phyloP scores from a whole-genome alignment of 257 asterid species.

The Nicotiana tabacum region DNA sequence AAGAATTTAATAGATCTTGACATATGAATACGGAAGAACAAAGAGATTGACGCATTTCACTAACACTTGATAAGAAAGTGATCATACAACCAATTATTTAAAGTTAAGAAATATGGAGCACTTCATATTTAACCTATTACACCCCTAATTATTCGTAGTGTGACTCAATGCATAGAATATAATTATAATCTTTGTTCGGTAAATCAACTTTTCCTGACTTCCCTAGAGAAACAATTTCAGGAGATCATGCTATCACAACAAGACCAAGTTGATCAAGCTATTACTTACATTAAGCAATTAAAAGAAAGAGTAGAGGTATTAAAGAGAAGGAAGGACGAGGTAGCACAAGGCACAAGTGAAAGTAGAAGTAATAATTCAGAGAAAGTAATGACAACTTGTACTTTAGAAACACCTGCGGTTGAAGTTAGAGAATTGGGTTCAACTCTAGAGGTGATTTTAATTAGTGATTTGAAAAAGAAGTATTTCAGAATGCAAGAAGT shows the following conservation, averaged over 20 bases:
- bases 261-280: constrained; percentile 36
- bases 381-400: neutral
- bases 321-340: constrained; percentile 21
- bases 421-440: constrained; percentile 28
- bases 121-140: too few relatives aligned
- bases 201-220: too few relatives aligned
- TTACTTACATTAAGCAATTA: constrained; percentile 22
- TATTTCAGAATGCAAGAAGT: constrained; percentile 17
- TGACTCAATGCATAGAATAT: too few relatives aligned
- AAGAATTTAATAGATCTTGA: too few relatives aligned
- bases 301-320: constrained; percentile 27
- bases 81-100: too few relatives aligned
- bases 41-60: too few relatives aligned
- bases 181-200: too few relatives aligned
- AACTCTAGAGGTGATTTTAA: constrained; percentile 34
- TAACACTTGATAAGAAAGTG: too few relatives aligned
- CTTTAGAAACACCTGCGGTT: constrained; percentile 11
- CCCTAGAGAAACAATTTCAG: constrained; percentile 8
- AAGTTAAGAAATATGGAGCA: too few relatives aligned
- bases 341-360: neutral
- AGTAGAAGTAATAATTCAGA: neutral
- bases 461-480: constrained; percentile 19
- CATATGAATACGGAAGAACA: too few relatives aligned
- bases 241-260: constrained; percentile 21
- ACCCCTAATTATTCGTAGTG: too few relatives aligned